A percentile compares a stretch with the other conserved stretches of the same genome.
These are phyloP conservation scores for Protomyces inouyei DNA, from an alignment of 1,139 yeast genomes.

Conservation along the genomic window DNA sequence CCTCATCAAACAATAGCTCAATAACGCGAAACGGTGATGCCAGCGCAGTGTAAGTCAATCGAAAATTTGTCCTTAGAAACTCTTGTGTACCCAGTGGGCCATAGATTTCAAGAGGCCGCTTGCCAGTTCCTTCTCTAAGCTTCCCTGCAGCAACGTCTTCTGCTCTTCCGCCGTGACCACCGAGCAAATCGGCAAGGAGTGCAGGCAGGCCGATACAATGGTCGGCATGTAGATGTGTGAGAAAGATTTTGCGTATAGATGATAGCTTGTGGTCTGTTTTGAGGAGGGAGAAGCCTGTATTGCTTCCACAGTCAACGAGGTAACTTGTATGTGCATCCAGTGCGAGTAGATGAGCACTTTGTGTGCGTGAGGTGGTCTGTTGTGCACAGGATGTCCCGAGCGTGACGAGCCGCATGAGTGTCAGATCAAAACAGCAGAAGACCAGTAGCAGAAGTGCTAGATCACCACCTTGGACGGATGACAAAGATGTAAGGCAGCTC, in stretches of 20 bases:
- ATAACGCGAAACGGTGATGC: conserved; percentile 15
- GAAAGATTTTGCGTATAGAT: conserved; percentile 11
- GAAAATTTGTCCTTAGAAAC: conserved; percentile 11
- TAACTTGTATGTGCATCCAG: conserved; percentile 5
- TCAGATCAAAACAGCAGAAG: no score
- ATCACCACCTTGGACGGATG: no score
- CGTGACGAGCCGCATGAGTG: conserved; percentile 6
- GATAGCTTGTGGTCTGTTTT: conserved; percentile 2
- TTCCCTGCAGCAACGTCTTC: conserved; percentile 4
- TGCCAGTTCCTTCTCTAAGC: conserved; percentile 6
- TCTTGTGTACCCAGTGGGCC: conserved; percentile 22
- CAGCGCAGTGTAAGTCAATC: conserved; percentile 23
- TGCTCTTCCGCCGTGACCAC: conserved; percentile 22
- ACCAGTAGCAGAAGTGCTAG: no score
- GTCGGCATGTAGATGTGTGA: conserved; percentile 25
- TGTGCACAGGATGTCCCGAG: conserved; percentile 24
- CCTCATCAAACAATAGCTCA: conserved; percentile 7
- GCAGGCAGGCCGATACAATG: conserved; percentile 22
- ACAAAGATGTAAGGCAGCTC: no score
- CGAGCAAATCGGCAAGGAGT: conserved; percentile 14
- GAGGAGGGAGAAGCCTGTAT: conserved; percentile 11
- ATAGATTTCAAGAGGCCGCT: conserved; percentile 11
- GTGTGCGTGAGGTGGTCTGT: conserved; percentile 14
- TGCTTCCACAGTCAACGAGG: conserved; percentile 18
- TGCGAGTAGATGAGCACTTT: conserved; percentile 13